Conservation (phyloP, 495 filamentous ascomycete species). For the Pyrenopolyporus hunteri region DNA sequence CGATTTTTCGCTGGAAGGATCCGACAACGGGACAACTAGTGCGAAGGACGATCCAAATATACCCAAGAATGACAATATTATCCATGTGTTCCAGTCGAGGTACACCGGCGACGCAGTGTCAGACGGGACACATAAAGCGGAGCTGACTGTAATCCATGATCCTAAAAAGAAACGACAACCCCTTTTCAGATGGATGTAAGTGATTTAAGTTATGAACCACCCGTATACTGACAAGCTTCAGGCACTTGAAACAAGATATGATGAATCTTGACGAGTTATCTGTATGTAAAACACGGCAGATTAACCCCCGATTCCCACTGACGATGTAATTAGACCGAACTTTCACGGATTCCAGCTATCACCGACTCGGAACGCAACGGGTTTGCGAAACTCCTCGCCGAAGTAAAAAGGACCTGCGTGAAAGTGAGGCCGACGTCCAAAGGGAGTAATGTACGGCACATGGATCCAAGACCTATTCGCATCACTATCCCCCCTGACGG, state of each 20-base stretch:
- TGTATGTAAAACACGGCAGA: background rate
- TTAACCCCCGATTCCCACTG: background rate
- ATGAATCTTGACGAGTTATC: slow-evolving; percentile 42
- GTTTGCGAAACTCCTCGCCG: slow-evolving; percentile 32
- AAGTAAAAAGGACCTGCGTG: slow-evolving; percentile 34
- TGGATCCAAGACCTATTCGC: slow-evolving; percentile 42
- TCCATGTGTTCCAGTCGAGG: slow-evolving; percentile 33
- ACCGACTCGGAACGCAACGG: slow-evolving; percentile 34
- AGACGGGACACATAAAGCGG: slow-evolving; percentile 32
- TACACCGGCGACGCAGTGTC: slow-evolving; percentile 41
- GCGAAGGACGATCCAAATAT: slow-evolving; percentile 4
- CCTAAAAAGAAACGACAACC: slow-evolving; percentile 20
- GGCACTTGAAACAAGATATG: slow-evolving; percentile 36
- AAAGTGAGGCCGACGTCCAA: slow-evolving; percentile 40
- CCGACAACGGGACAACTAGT: slow-evolving; percentile 3
- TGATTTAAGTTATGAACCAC: background rate
- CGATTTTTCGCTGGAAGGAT: slow-evolving; percentile 12
- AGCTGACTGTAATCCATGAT: slow-evolving; percentile 31
- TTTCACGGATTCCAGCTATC: slow-evolving; percentile 26
- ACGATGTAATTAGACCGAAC: slow-evolving; percentile 21
- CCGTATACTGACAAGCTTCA: background rate
- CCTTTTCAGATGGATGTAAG: slow-evolving; percentile 46
- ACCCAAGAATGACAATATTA: slow-evolving; percentile 2
- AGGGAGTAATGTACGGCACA: slow-evolving; percentile 33
- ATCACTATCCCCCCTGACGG: slow-evolving; percentile 32